phyloP scores from a whole-genome alignment of 2,329 filamentous ascomycete genomes.

The Paramyrothecium sp. region DNA sequence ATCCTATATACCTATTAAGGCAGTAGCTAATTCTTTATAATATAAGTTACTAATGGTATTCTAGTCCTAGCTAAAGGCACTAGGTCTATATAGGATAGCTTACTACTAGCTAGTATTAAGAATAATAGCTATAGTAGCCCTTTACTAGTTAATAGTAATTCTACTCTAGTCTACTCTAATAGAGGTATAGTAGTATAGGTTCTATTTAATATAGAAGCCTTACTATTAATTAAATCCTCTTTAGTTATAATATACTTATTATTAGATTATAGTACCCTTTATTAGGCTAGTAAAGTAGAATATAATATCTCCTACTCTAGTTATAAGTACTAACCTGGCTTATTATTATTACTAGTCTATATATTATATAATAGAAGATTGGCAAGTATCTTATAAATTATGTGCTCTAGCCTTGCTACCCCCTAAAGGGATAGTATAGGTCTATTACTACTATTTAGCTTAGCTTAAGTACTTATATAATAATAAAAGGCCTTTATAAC shows the following conservation, averaged over 20 bases:
- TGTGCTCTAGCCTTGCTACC: not conserved
- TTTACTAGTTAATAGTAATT: no score
- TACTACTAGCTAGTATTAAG: no score
- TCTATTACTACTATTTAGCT: not conserved
- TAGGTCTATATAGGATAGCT: no score
- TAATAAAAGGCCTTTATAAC: not conserved
- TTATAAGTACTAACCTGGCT: not conserved
- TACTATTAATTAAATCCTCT: no score
- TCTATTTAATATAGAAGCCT: not conserved
- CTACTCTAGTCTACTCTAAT: no score
- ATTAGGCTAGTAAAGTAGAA: no score
- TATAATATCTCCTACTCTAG: no score
- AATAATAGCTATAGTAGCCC: no score
- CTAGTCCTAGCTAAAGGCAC: no score
- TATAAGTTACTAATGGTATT: no score
- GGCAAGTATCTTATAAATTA: not conserved
- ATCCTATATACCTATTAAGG: not conserved
- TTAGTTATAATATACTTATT: not conserved
- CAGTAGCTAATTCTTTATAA: not conserved
- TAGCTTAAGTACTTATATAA: not conserved
- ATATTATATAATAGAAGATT: not conserved
- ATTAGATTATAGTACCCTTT: not conserved
- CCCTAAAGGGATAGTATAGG: not conserved
- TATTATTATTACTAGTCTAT: no score
- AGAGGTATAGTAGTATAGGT: no score